Conservation (phyloP, 106 monocot species). For the Agapanthus africanus region DNA sequence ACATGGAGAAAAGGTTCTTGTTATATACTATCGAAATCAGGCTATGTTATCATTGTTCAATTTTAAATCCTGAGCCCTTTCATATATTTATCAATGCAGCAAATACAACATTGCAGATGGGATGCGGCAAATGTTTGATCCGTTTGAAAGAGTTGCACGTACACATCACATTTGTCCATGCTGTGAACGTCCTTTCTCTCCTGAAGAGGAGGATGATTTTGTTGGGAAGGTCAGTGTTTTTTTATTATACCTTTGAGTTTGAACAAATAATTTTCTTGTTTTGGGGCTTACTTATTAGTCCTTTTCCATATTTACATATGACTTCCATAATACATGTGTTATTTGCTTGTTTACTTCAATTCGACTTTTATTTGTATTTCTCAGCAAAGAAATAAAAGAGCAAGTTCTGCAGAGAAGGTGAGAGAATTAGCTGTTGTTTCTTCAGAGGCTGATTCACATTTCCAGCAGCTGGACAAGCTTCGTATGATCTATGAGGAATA, state of each 20-base stretch:
- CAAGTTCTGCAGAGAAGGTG: slow-evolving; percentile 87
- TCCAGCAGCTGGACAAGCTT: slow-evolving; percentile 88
- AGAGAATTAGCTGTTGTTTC: slow-evolving; percentile 61
- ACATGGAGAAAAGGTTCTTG: slow-evolving; percentile 80
- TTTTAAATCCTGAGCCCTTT: background rate
- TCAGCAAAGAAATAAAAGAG: slow-evolving; percentile 93
- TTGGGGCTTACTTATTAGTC: background rate
- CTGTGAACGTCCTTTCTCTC: slow-evolving; percentile 88
- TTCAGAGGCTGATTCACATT: slow-evolving; percentile 74
- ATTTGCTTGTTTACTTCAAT: background rate
- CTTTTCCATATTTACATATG: background rate
- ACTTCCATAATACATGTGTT: too few relatives aligned
- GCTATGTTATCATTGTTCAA: background rate
- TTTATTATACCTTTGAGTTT: too few relatives aligned
- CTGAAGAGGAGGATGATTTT: slow-evolving; percentile 92
- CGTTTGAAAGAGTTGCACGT: slow-evolving; percentile 95
- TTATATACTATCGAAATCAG: background rate
- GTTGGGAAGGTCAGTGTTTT: slow-evolving; percentile 62
- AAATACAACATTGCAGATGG: slow-evolving; percentile 96
- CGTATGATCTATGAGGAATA: slow-evolving; percentile 84
- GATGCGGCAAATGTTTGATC: slow-evolving; percentile 98
- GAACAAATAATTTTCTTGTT: too few relatives aligned
- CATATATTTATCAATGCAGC: slow-evolving; percentile 28
- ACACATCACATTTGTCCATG: slow-evolving; percentile 92
- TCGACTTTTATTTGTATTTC: slow-evolving; percentile 9